These are phyloP conservation scores for Stylonectria norvegica DNA, from an alignment of 2,329 filamentous ascomycete species.

Conservation along the genomic window DNA sequence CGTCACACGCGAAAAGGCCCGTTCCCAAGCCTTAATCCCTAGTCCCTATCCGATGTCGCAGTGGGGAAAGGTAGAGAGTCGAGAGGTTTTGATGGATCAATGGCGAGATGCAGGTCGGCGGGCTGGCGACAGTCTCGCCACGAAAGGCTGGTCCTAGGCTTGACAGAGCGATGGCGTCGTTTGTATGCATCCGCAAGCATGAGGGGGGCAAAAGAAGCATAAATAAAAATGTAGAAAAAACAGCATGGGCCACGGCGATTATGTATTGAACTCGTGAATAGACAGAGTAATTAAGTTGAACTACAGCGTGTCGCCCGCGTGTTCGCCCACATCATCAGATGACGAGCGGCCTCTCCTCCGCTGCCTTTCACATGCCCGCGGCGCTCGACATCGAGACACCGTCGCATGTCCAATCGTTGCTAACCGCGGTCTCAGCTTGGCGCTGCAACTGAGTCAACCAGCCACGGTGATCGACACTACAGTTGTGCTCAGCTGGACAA, in stretches of 20 bases:
- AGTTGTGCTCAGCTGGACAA: background rate
- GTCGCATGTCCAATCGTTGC: background rate
- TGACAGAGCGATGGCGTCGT: too few species aligned
- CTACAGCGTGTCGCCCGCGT: background rate
- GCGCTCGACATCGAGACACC: background rate
- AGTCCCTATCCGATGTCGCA: constrained; percentile 12
- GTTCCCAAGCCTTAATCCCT: too few species aligned
- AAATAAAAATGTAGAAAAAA: too few species aligned
- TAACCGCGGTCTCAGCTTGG: background rate
- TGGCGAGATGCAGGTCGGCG: constrained; percentile 3
- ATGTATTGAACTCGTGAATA: background rate
- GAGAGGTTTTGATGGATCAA: too few species aligned
- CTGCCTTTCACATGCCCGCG: background rate
- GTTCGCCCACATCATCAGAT: background rate
- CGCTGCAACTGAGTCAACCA: constrained; percentile 1
- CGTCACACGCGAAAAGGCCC: too few species aligned
- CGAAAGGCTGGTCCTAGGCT: background rate
- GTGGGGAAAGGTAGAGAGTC: constrained; percentile 4
- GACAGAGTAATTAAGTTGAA: background rate
- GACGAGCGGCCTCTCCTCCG: background rate
- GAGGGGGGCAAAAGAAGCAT: too few species aligned
- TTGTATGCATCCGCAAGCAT: too few species aligned
- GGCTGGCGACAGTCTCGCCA: background rate
- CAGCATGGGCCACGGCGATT: too few species aligned
- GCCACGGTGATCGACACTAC: too few species aligned